Conservation (phyloP, 75 land plant genomes). For the Azolla pinnata region DNA sequence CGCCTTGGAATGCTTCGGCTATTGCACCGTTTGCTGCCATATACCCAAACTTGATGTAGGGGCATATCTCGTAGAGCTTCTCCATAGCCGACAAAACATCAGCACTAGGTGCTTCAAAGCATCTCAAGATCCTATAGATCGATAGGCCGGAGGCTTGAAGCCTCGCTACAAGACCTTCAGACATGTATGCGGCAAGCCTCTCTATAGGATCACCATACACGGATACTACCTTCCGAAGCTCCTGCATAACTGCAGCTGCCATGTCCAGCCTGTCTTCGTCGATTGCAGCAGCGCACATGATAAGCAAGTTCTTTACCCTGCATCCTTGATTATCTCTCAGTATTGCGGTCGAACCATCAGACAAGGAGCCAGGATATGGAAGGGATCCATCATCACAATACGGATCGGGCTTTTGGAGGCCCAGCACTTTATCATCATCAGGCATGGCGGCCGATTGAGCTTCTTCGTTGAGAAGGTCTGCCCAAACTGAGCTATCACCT, state of each 20-base stretch:
- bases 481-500: not conserved
- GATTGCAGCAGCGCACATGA: constrained; percentile 59
- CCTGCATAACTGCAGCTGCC: constrained; percentile 45
- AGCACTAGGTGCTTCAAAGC: constrained; percentile 65
- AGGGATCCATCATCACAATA: not conserved
- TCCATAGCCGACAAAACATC: constrained; percentile 89
- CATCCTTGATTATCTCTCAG: not conserved
- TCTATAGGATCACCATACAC: constrained; percentile 84
- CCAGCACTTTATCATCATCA: not conserved
- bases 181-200: constrained; percentile 87
- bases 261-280: constrained; percentile 39
- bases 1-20: constrained; percentile 60
- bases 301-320: constrained; percentile 21
- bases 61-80: constrained; percentile 83
- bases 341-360: not conserved
- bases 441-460: not conserved
- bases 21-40: constrained; percentile 91
- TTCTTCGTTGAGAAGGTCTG: not conserved
- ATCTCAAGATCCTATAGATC: constrained; percentile 61
- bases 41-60: constrained; percentile 85
- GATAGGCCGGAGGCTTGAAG: constrained; percentile 62
- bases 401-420: not conserved
- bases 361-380: not conserved
- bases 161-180: constrained; percentile 87
- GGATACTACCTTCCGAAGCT: constrained; percentile 68